Percentiles rank a stretch among this genome's conserved stretches.
These are phyloP conservation scores for Myxozyma neglecta DNA, from an alignment of 805 yeast genomes.

Conservation along the genomic window DNA sequence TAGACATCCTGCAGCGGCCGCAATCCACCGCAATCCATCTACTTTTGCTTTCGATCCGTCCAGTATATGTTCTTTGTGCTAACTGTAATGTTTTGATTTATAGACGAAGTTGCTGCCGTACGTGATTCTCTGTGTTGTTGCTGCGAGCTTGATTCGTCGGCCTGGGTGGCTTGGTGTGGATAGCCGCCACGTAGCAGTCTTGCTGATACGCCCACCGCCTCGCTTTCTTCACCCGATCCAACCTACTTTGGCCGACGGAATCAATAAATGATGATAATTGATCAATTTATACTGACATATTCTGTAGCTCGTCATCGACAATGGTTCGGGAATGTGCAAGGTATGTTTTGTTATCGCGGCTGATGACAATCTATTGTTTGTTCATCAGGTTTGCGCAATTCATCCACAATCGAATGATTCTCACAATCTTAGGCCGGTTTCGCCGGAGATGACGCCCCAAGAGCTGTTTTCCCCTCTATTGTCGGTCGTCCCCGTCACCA, in stretches of 20 bases:
- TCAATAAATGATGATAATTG: no score
- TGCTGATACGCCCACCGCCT: neutral
- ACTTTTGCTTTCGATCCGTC: neutral
- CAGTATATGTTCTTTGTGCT: constrained; percentile 1
- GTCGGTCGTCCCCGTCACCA: constrained; percentile 99
- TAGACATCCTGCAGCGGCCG: neutral
- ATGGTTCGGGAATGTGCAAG: constrained; percentile 99
- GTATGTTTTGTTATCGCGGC: constrained; percentile 11
- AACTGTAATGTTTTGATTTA: constrained; percentile 7
- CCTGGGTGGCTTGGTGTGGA: neutral
- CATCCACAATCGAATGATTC: neutral
- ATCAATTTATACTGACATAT: constrained; percentile 46
- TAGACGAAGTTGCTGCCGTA: constrained; percentile 54
- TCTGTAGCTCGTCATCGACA: constrained; percentile 80
- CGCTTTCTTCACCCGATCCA: neutral
- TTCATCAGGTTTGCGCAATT: no score
- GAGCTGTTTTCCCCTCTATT: constrained; percentile 99
- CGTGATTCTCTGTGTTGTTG: constrained; percentile 29
- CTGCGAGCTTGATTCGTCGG: constrained; percentile 7
- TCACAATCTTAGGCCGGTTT: constrained; percentile 72
- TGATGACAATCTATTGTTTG: no score
- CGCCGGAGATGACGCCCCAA: constrained; percentile 99
- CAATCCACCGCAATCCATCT: neutral
- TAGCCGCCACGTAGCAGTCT: constrained; percentile 2
- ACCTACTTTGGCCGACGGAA: no score